Percentiles rank a stretch among this genome's conserved stretches.
Conservation (phyloP, 306 rosid genomes). For the Malus sieversii region DNA sequence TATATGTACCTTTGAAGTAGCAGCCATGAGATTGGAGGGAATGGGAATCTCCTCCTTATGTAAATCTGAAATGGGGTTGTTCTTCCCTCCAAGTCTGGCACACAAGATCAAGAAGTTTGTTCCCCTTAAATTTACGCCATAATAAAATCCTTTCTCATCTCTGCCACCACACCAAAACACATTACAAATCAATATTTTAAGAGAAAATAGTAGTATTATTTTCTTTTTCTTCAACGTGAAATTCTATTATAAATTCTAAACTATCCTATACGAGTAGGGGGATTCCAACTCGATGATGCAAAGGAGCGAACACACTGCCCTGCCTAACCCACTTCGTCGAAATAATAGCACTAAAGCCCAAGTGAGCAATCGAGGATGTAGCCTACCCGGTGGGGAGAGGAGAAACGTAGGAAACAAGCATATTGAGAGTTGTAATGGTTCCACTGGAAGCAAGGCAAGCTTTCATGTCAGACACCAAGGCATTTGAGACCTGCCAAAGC, state of each 20-base stretch:
- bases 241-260: background rate
- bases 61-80: conserved; percentile 35
- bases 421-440: conserved; percentile 31
- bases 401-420: conserved; percentile 44
- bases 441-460: conserved; percentile 33
- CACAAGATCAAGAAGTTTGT: conserved; percentile 45
- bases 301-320: no score
- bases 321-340: no score
- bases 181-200: background rate
- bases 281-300: no score
- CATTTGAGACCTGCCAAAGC: conserved; percentile 47
- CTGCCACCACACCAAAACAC: conserved; percentile 24
- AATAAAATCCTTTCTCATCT: conserved; percentile 54
- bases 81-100: conserved; percentile 57
- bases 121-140: conserved; percentile 54
- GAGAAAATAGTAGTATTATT: background rate
- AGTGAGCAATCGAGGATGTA: background rate
- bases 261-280: no score
- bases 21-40: conserved; percentile 35
- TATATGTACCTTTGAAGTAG: conserved; percentile 10
- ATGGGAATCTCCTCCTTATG: conserved; percentile 43
- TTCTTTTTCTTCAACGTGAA: background rate
- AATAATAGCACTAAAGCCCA: background rate
- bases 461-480: conserved; percentile 41
- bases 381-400: conserved; percentile 55